Base-by-base conservation (phyloP, 2,329 filamentous ascomycete species). In the Calonectria pseudoturangicola region DNA sequence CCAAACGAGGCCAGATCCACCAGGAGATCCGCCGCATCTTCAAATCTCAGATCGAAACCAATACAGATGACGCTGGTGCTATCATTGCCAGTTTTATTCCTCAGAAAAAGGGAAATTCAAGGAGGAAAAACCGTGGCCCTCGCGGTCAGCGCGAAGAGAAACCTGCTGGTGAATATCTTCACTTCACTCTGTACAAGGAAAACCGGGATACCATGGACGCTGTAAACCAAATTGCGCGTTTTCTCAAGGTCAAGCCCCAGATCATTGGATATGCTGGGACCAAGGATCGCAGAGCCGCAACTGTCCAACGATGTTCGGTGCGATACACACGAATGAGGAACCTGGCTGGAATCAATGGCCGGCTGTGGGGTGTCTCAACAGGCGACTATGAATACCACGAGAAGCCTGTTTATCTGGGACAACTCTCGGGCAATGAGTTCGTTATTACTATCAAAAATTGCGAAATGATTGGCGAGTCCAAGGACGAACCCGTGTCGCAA, bases 201-300 rank as follows among this genome's bases (percentile, higher is more conserved):
- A 98, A 98, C 85, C 96, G 96, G 81, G 96, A 98, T 82, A 98
- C 96, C 1, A 97, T 98, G 94, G 96, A 98, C 79, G 93, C 95
- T 0, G 88, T 97, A 66, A 93, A 91, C 66, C 94, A 93, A 79
- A 89, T 98, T 48, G 91, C 93, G 1, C 93, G 93, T 51, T 89
- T 93, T 75, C 85, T 98, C 74, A 94, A 93, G 81, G 87, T 94
- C 75, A 95, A 94, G 82, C 88, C 90, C 30, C 94, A 96, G 77
- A 89, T 91, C 71, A 96, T 98, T 79, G 87, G 87, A 56, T 91
- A 90, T 67, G 95, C 96, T 4, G 96, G 96, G 10, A 98, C 95
- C 71, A 98, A 98, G 84, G 96, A 98, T 82, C 91, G 95, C 58
- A 92, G 96, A 75, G 96, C 94, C 28, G 95, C 95, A 51, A 98